These are phyloP conservation scores for Blastocystis sp. DNA, from an alignment of 352 stramenopile genomes.

Conservation along the genomic window DNA sequence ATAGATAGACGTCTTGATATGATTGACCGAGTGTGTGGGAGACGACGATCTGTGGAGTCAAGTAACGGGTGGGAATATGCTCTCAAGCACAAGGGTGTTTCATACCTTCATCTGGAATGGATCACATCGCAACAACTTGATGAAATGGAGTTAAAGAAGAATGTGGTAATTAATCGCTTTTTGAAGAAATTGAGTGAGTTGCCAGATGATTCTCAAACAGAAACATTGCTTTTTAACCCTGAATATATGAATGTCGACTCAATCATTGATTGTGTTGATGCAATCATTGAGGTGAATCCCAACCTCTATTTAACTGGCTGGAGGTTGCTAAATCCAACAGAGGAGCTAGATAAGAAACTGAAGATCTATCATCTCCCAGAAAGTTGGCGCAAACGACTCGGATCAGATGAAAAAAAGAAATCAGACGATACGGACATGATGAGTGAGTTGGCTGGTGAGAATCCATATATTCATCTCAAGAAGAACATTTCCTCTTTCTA, in stretches of 20 bases:
- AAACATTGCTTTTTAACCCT: conserved; percentile 1
- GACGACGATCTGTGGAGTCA: conserved; percentile 6
- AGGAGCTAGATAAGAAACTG: background rate
- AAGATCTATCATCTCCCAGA: conserved; percentile 49
- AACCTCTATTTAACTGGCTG: conserved; percentile 27
- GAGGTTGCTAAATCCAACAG: background rate
- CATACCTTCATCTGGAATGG: conserved; percentile 59
- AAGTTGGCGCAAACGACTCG: conserved; percentile 42
- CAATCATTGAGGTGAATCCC: conserved; percentile 37
- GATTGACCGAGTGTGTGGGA: conserved; percentile 52
- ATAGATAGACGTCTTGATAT: background rate
- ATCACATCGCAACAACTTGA: conserved; percentile 47
- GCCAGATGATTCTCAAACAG: background rate
- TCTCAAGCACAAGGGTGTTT: conserved; percentile 36
- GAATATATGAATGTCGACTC: conserved; percentile 17
- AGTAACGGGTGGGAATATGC: conserved; percentile 51
- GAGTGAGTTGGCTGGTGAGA: conserved; percentile 37
- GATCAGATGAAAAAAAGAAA: background rate
- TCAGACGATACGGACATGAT: background rate
- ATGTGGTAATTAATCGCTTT: conserved; percentile 33
- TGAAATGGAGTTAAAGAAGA: conserved; percentile 15
- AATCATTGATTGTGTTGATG: conserved; percentile 52
- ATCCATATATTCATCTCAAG: conserved; percentile 37
- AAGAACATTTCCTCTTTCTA: conserved; percentile 49
- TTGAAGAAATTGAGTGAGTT: conserved; percentile 33